A percentile compares a stretch with the other conserved stretches of the same genome.
phyloP scores from a whole-genome alignment of 108 stramenopile genomes.

The Craspedostauros australis region DNA sequence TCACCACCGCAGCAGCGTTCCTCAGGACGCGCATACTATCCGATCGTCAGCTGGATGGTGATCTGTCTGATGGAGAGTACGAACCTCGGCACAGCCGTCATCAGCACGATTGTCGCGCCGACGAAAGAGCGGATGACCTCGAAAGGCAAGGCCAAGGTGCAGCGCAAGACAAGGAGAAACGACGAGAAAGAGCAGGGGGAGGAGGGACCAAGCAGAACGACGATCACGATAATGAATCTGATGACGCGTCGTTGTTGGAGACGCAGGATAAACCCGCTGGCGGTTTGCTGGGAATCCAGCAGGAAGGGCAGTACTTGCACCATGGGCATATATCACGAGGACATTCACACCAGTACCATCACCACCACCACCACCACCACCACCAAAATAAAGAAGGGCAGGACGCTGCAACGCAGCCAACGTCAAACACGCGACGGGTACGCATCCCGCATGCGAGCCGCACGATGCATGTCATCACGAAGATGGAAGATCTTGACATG shows the following conservation, averaged over 20 bases:
- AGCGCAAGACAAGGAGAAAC: too few species aligned
- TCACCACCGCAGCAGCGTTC: too few species aligned
- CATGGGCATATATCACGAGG: not conserved
- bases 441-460: conserved; percentile 29
- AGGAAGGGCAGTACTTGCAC: not conserved
- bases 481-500: conserved; percentile 42
- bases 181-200: too few species aligned
- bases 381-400: not conserved
- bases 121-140: too few species aligned
- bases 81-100: too few species aligned
- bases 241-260: not conserved
- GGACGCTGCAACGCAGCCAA: not conserved
- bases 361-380: not conserved
- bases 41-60: too few species aligned
- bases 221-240: not conserved
- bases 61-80: too few species aligned
- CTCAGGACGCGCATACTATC: too few species aligned
- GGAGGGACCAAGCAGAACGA: too few species aligned
- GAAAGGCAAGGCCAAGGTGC: too few species aligned
- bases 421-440: not conserved
- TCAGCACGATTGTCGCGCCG: too few species aligned
- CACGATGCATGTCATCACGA: conserved; percentile 19
- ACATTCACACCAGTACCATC: not conserved
- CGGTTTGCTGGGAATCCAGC: conserved; percentile 1
- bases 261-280: not conserved